Percentiles rank a stretch among this genome's conserved stretches.
Conservation (phyloP, 495 filamentous ascomycete species). For the Neurospora sp. region DNA sequence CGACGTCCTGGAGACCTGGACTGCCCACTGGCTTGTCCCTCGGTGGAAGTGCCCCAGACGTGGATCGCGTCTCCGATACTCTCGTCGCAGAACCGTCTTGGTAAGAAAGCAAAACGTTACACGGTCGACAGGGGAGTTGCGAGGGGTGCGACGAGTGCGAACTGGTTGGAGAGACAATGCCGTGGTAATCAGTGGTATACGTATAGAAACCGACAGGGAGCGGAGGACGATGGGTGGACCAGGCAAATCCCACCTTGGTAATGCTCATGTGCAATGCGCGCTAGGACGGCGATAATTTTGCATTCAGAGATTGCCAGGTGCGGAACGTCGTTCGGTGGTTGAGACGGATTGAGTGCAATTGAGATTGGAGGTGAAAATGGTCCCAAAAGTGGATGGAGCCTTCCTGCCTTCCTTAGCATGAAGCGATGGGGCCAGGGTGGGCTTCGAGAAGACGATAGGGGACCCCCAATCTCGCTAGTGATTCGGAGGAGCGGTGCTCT, state of each 20-base stretch:
- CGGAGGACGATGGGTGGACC: background rate
- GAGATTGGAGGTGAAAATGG: conserved; percentile 2
- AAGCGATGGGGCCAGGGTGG: conserved; percentile 23
- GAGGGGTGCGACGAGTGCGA: background rate
- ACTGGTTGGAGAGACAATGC: background rate
- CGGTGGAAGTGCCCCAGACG: background rate
- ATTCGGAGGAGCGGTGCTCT: conserved; percentile 19
- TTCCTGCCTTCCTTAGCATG: conserved; percentile 14
- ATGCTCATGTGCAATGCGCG: background rate
- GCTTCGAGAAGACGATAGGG: conserved; percentile 24
- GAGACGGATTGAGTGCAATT: background rate
- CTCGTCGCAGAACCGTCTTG: conserved; percentile 2
- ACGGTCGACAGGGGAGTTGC: background rate
- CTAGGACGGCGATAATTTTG: background rate
- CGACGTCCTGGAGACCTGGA: background rate
- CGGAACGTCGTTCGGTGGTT: background rate
- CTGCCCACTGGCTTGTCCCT: background rate
- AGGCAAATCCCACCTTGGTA: background rate
- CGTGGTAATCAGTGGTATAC: background rate
- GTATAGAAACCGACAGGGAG: background rate
- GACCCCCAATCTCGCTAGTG: conserved; percentile 32
- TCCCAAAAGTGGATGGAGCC: background rate
- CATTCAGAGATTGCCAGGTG: background rate
- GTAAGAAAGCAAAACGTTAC: background rate
- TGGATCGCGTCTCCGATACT: background rate